Evolutionary conservation across 1,139 yeast genomes (phyloP), one percentile per base, ranked within the genome.

Genomic region (Kodamaea suecica): DNA sequence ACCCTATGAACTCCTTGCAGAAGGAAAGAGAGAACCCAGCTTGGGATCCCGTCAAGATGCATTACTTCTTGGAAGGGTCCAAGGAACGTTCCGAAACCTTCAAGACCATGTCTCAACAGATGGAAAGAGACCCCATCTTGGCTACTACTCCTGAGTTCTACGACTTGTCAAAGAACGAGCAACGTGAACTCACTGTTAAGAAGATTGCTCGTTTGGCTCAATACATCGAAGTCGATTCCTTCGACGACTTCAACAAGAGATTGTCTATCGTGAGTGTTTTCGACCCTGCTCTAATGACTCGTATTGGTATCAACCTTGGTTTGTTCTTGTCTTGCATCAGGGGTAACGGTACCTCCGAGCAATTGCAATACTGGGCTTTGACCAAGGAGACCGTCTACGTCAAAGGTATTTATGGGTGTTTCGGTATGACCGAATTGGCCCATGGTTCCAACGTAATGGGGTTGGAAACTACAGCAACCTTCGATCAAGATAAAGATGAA

Each of bases 391-490:
- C 71, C 29, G 59, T 54, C 6, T 52, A 53, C 36, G 41, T 67
- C 29, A 66, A 62, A 50, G 63, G 62, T 42, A 52, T 68, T 24
- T 68, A 64, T 46, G 74, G 75, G 36, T 69, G 74, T 55, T 69
- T 69, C 46, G 75, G 66, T 36, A 69, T 69, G 75, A 69, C 74
- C 33, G 75, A 69, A 49, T 57, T 69, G 53, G 75, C 72, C 26
- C 75, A 69, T 48, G 75, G 75, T 38, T 67, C 73, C 33, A 68
- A 68, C 50, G 73, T 69, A 31, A 60, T 63, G 30, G 73, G 73
- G 35, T 56, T 66, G 52, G 73, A 69, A 51, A 68, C 75, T 36
- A 67, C 73, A 32, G 75, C 75, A 38, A 64, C 70, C 34, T 68
- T 60, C 40, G 72, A 68, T 48, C 47, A 48, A 35, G 65, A 57